Conservation (phyloP, 2,329 filamentous ascomycete genomes). For the Ophiocordyceps australis region DNA sequence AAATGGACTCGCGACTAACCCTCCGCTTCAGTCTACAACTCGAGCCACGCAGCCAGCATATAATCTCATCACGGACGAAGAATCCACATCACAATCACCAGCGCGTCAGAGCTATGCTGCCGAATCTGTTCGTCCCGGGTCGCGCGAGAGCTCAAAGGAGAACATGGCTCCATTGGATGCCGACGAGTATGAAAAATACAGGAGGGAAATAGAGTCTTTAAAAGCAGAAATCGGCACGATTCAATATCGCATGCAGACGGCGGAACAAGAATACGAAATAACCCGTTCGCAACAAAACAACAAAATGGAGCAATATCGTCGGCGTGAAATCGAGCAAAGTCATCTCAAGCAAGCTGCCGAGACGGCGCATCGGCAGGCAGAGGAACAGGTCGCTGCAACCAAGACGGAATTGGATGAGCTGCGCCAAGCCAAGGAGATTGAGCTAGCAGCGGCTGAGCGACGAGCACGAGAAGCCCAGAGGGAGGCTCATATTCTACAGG, state of each 20-base stretch:
- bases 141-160: conserved; percentile 39
- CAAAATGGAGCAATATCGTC: conserved; percentile 63
- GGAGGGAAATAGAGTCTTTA: conserved; percentile 51
- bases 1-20: no score
- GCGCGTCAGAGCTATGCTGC: conserved; percentile 21
- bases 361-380: no score
- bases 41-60: conserved; percentile 36
- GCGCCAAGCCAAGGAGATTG: conserved; percentile 28
- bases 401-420: conserved; percentile 35
- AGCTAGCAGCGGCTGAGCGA: conserved; percentile 49
- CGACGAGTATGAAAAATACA: conserved; percentile 39
- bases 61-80: conserved; percentile 38
- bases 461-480: conserved; percentile 55
- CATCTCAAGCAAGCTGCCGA: conserved; percentile 45
- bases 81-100: conserved; percentile 17
- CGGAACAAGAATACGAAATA: conserved; percentile 78
- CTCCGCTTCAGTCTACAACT: no score
- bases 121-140: conserved; percentile 25
- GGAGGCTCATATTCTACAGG: conserved; percentile 53
- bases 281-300: conserved; percentile 61
- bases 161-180: conserved; percentile 39
- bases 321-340: conserved; percentile 73
- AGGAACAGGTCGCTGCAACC: conserved; percentile 29
- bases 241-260: conserved; percentile 70
- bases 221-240: conserved; percentile 80